Evolutionary conservation across 2,329 filamentous ascomycete genomes (phyloP), one percentile per base, ranked within the genome.

Genomic region (Fusarium scirpi): DNA sequence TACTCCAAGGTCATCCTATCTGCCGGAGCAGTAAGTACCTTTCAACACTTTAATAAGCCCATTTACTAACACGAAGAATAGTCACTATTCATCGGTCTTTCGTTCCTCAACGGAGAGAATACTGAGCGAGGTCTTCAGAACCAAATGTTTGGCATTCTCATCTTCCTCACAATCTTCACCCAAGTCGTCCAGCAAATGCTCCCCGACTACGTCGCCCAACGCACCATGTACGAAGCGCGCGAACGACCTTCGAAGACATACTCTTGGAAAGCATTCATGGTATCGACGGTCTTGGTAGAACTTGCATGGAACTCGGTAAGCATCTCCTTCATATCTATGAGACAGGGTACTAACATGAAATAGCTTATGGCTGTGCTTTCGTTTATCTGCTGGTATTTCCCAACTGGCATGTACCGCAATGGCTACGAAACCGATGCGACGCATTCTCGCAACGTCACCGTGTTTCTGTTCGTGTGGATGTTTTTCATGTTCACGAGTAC

Each of bases 141-240:
- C 75, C 88, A 90, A 58, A 86, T 93, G 79, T 93, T 93, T 76
- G 86, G 85, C 58, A 87, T 93, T 56, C 93, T 94, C 80, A 89
- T 93, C 85, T 83, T 92, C 67, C 80, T 88, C 58, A 92, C 89
- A 16, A 90, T 93, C 77, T 93, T 94, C 78, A 87, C 88, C 27
- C 85, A 88, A 57, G 78, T 92, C 48, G 85, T 88, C 1, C 86
- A 91, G 67, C 89, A 91, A 71, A 89, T 91, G 71, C 90, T 92
- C 85, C 91, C 91, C 2, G 87, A 90, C 63, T 93, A 93, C 69
- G 87, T 92, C 45, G 85, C 86, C 1, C 90, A 92, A 72, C 87
- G 91, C 30, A 85, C 89, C 16, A 81, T 94, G 11, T 93, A 93
- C 74, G 91, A 93, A 79, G 86, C 88, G 8, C 88, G 89, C 32